Base-by-base conservation (phyloP, 345 rosid genomes). In the Fremontodendron californicum region DNA sequence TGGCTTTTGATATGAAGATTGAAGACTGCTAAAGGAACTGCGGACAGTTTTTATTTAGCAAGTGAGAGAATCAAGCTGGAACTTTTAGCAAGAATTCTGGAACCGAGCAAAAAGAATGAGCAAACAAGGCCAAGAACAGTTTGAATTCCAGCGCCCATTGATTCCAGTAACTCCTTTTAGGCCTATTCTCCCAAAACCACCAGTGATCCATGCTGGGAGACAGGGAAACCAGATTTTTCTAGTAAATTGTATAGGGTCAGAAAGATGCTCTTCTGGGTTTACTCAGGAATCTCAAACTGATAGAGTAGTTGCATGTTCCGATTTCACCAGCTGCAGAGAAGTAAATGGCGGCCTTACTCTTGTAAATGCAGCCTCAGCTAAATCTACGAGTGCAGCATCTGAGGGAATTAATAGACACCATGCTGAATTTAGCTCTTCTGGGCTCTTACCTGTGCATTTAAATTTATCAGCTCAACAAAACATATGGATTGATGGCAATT, bases 101-200 rank as follows among this genome's bases (percentile, higher is more conserved):
- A 69, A 76, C 31, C n/a, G 23, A 51, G 76, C 21, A 52, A 82
- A 73, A 86, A 84, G 81, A 12, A 43, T 25, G 80, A 81, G 81
- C 35, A 52, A 78, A 27, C 46, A 77, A 52, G 63, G 35, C 25
- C 64, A 66, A 37, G 79, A 85, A 65, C 86, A 84, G 61, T 71
- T 66, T 16, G 80, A 75, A 62, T 46, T 63, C 71, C 86, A 74
- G 37, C 25, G 60, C 42, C 79, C 85, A 43, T 88, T 90, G 92
- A 84, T 84, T 75, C 93, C 92, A 19, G 61, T 77, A 57, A 87
- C 90, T 68, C 93, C 90, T 18, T 43, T 49, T 19, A 84, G 77
- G 83, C 83, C 87, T 49, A 77, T 76, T 61, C 85, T 23, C 65
- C 84, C 85, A 3, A 71, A 63, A 54, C 67, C 83, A 16, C 70